These are phyloP conservation scores for Candida quercuum DNA, from an alignment of 805 yeast species.

Conservation along the genomic window DNA sequence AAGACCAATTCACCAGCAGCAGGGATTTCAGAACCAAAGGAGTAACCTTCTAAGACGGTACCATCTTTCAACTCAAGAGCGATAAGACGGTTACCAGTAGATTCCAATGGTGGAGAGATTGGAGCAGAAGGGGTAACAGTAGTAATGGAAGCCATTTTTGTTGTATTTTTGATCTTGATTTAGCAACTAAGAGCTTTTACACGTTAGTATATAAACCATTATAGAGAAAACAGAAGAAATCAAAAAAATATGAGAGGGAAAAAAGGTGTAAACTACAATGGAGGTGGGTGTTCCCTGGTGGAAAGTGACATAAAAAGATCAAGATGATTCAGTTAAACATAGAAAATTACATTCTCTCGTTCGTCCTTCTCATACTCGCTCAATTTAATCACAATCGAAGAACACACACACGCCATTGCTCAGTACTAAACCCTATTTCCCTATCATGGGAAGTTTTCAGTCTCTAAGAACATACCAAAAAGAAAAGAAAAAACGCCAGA, in stretches of 20 bases:
- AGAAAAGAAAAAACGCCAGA: not conserved
- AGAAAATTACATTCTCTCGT: not conserved
- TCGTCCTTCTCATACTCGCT: conserved; percentile 14
- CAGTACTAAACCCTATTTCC: not conserved
- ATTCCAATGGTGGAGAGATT: conserved; percentile 84
- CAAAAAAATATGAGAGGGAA: no score
- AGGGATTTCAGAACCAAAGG: conserved; percentile 88
- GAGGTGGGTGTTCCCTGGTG: not conserved
- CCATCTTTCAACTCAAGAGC: conserved; percentile 89
- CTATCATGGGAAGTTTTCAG: no score
- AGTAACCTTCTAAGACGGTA: conserved; percentile 83
- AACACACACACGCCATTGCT: not conserved
- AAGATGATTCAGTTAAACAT: not conserved
- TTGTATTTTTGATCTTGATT: not conserved
- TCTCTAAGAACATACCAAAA: conserved; percentile 2
- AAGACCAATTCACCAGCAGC: conserved; percentile 97
- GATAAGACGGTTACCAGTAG: conserved; percentile 76
- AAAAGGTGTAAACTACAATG: not conserved
- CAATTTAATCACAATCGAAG: conserved; percentile 3
- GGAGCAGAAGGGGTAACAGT: conserved; percentile 65
- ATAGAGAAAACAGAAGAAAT: not conserved
- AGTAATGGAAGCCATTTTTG: conserved; percentile 30
- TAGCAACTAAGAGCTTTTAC: no score
- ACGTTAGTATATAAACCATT: not conserved
- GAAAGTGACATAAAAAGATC: not conserved